Evolutionary conservation across 768 basidiomycete species (phyloP), one percentile per base, ranked within the genome.

Genomic region (Hygrocybe coccinea): DNA sequence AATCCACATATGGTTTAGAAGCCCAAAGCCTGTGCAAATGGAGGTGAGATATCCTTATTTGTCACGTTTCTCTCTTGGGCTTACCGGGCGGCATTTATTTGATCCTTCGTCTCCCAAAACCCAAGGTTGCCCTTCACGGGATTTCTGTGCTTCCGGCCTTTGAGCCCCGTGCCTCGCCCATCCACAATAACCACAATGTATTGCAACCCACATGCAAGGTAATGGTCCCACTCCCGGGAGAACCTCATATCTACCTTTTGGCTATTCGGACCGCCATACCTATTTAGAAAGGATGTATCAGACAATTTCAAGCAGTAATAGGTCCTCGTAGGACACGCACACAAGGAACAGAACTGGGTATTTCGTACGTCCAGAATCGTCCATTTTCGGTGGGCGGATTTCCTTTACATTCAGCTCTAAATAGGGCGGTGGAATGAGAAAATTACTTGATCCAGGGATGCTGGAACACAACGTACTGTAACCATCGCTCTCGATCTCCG

Each of bases 291-390:
- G 17, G 25, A 11, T 21, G 54, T 56, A 21, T 29, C 45, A 50
- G 48, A 41, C 50, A 15, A 49, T 14, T 14, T 24, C 25, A 39
- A 39, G 37, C 43, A 22, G 34, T 6, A 41, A 47, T 39, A 53
- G 47, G 8, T 29, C 45, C 51, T 50, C 44, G 41, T 57, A n/a
- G 14, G 25, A 37, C 29, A 71, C 77, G 63, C 67, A 95, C 83
- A 95, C 90, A 43, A 81, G 76, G 76, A 98, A 93, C 25, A 99
- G 75, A 19, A 97, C 93, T 1, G 97, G 91, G 65, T 99, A 98
- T 68, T 95, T 94, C 8, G 88, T 91, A 43, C 90, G 84, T n/a
- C 97, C 97, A 19, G 91, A 87, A 63, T 89, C 86, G 62, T 99
- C 97, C 85, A 98, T 89, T 56, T 81, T 79, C 3, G 93, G 92